Percentiles rank a stretch among this genome's conserved stretches.
Conservation (phyloP, 2,329 filamentous ascomycete species). For the Pyrenophora seminiperda region DNA sequence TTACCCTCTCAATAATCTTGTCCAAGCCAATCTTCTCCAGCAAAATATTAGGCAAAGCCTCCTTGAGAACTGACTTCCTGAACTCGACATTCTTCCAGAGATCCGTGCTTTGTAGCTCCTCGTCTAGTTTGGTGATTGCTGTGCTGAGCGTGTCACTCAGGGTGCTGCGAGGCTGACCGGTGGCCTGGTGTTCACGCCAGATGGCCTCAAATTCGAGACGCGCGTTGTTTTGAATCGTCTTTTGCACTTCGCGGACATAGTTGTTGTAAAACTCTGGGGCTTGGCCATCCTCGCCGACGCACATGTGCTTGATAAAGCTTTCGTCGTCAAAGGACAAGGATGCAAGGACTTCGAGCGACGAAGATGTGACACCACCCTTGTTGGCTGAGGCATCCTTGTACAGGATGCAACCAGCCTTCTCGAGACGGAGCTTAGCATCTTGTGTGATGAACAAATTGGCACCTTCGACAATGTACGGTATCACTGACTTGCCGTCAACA, state of each 20-base stretch:
- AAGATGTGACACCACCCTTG: conserved; percentile 98
- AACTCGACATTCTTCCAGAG: conserved; percentile 85
- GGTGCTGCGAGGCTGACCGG: conserved; percentile 78
- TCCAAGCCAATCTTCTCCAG: conserved; percentile 90
- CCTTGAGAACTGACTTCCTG: conserved; percentile 75
- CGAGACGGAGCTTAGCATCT: conserved; percentile 92
- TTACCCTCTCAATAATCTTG: conserved; percentile 78
- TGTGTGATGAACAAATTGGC: conserved; percentile 99
- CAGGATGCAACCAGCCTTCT: conserved; percentile 90
- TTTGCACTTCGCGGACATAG: conserved; percentile 91
- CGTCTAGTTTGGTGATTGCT: conserved; percentile 94
- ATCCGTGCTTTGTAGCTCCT: conserved; percentile 91
- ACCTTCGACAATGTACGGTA: conserved; percentile 96
- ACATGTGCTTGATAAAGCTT: conserved; percentile 92
- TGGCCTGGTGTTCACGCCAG: conserved; percentile 90
- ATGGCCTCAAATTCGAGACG: conserved; percentile 96
- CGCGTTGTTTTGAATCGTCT: conserved; percentile 88
- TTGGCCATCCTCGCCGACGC: conserved; percentile 74
- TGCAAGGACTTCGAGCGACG: conserved; percentile 92
- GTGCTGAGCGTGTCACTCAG: conserved; percentile 88
- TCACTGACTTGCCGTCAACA: conserved; percentile 80
- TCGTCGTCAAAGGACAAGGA: conserved; percentile 92
- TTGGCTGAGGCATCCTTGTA: conserved; percentile 99
- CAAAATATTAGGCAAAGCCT: conserved; percentile 84
- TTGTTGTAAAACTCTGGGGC: conserved; percentile 88